A percentile compares a stretch with the other conserved stretches of the same genome.
These are phyloP conservation scores for Amesomyces nigricolor DNA, from an alignment of 2,329 filamentous ascomycete genomes.

Conservation along the genomic window DNA sequence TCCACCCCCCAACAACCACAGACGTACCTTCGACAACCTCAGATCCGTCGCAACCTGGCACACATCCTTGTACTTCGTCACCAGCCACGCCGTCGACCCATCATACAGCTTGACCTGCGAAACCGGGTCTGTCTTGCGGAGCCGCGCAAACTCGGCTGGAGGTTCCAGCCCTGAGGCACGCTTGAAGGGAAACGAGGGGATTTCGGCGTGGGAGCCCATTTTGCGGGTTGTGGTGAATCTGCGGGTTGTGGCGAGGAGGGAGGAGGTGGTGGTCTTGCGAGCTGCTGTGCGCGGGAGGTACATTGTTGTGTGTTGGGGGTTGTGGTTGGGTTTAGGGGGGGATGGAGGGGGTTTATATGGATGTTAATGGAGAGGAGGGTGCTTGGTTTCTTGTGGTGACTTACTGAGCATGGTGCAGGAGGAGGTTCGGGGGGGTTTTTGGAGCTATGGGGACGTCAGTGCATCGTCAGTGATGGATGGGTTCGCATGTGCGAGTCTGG, in stretches of 20 bases:
- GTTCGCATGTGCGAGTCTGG: not conserved
- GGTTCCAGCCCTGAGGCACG: constrained; percentile 37
- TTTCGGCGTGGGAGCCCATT: constrained; percentile 15
- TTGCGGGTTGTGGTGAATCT: not conserved
- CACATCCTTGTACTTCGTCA: constrained; percentile 44
- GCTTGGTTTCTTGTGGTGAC: no score
- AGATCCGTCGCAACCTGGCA: constrained; percentile 39
- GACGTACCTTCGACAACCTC: constrained; percentile 40
- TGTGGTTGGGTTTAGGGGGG: not conserved
- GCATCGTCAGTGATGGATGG: constrained; percentile 2
- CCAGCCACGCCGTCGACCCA: constrained; percentile 42
- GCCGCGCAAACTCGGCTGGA: constrained; percentile 39
- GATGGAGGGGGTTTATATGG: not conserved
- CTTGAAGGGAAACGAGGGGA: constrained; percentile 36
- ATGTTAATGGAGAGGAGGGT: not conserved
- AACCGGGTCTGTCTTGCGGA: constrained; percentile 40
- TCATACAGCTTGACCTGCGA: constrained; percentile 43
- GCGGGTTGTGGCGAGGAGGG: not conserved
- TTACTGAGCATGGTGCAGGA: no score
- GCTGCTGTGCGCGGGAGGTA: not conserved
- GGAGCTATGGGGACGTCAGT: not conserved
- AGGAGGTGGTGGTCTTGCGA: not conserved
- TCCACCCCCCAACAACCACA: not conserved
- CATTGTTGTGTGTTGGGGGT: not conserved
- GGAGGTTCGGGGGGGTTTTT: no score